Conservation (phyloP, 257 asterid species). For the Solanum piurae region DNA sequence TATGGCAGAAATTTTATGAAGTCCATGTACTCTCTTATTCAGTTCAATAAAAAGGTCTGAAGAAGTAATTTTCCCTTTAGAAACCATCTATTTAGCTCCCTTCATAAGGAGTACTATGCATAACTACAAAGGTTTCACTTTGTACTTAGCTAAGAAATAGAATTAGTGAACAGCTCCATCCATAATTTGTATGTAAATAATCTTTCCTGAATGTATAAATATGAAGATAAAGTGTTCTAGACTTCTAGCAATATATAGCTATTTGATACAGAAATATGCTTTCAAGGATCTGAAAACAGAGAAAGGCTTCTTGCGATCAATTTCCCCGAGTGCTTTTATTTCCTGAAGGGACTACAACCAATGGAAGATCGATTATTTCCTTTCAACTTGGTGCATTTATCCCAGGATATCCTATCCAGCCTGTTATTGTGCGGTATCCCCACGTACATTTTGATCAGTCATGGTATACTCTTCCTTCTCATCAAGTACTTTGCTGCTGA, state of each 20-base stretch:
- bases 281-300: conserved; percentile 94
- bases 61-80: not conserved
- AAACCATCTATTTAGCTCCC: not conserved
- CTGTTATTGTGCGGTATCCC: conserved; percentile 82
- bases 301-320: conserved; percentile 78
- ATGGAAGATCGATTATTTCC: conserved; percentile 81
- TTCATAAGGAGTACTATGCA: not conserved
- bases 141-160: not conserved
- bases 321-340: conserved; percentile 93
- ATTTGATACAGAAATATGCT: conserved; percentile 87
- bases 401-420: conserved; percentile 92
- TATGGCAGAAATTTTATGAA: not conserved
- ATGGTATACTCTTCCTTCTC: conserved; percentile 40
- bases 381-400: conserved; percentile 98
- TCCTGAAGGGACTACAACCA: conserved; percentile 99
- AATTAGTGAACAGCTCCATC: not conserved
- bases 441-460: conserved; percentile 96
- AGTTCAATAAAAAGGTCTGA: not conserved
- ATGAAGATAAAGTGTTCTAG: conserved; percentile 8
- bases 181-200: not conserved
- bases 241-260: conserved; percentile 44
- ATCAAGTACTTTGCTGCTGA: not conserved
- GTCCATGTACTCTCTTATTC: not conserved
- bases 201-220: not conserved
- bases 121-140: not conserved